phyloP scores from a whole-genome alignment of 2,329 filamentous ascomycete species.

The Zopfia rhizophila region DNA sequence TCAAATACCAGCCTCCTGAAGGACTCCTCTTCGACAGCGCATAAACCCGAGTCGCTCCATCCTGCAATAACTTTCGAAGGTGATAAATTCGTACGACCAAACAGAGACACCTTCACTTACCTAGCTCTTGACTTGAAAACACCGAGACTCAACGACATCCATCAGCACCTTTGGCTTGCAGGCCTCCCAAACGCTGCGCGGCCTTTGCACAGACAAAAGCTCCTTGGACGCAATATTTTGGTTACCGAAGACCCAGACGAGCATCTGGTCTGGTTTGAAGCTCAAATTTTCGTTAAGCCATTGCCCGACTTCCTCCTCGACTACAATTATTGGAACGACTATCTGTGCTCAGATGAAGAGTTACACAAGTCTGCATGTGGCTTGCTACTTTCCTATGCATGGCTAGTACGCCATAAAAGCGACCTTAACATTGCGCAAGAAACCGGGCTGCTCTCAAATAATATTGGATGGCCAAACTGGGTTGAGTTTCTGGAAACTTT shows the following conservation, averaged over 20 bases:
- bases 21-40: too few species aligned
- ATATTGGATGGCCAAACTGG: constrained; percentile 24
- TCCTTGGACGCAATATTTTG: constrained; percentile 41
- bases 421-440: constrained; percentile 28
- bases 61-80: too few species aligned
- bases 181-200: constrained; percentile 20
- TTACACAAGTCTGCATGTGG: constrained; percentile 26
- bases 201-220: constrained; percentile 40
- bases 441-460: constrained; percentile 14
- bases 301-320: constrained; percentile 2
- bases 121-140: constrained; percentile 19
- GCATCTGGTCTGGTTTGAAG: constrained; percentile 45
- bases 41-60: background rate
- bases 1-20: too few species aligned
- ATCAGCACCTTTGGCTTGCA: constrained; percentile 23
- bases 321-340: constrained; percentile 2
- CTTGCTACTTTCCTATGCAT: constrained; percentile 28
- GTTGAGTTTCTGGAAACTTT: constrained; percentile 20
- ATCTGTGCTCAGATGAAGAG: constrained; percentile 20
- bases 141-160: constrained; percentile 19
- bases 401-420: constrained; percentile 23
- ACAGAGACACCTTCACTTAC: too few species aligned
- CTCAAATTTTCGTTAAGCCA: constrained; percentile 6
- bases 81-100: too few species aligned
- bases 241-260: constrained; percentile 48